Base-by-base conservation (phyloP, 495 filamentous ascomycete genomes). In the Lepraria neglecta region DNA sequence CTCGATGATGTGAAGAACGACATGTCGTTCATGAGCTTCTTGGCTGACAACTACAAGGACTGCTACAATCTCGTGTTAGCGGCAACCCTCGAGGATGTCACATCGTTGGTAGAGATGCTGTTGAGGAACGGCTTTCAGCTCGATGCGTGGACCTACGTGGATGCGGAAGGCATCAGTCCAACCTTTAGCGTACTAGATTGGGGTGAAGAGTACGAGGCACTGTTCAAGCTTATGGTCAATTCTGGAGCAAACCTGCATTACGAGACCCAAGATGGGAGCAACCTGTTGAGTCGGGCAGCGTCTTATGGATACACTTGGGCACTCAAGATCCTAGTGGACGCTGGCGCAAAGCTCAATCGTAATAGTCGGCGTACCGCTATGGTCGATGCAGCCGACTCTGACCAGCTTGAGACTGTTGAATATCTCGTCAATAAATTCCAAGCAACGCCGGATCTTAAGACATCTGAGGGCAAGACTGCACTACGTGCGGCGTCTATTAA, bases 211-310 rank as follows among this genome's bases (percentile, higher is more conserved):
- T 56, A 56, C 27, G 33, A 28, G 14, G 11, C 54, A 17, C n/a
- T 56, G 12, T 56, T 56, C 38, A 44, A 56, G 10, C 9, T 56
- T 0, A 56, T 56, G 54, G 54, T 56, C 33, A 44, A 56, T 24
- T 42, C 38, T 31, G 54, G 54, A 43, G 54, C 54, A 38, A 54
- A 38, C 2, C 9, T 54, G 31, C 19, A 14, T 35, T 38, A 38
- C 7, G 12, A 55, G 24, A 19, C 51, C 10, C 4, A 3, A 12
- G 31, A 54, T 54, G n/a, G 31, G 4, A 54, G 51, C 9, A 54
- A 12, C 12, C 28, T 33, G 3, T 6, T 33, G 7, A 54, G 51
- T 38, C 31, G 35, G 19, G 51, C 51, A 33, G 51, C 51, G 19
- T n/a, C 4, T 19, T 12, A 38, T 21, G 51, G 51, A 38, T 54